Evolutionary conservation across 2,329 filamentous ascomycete species (phyloP), one percentile per base, ranked within the genome.

Genomic region (Pseudogymnoascus sp.): DNA sequence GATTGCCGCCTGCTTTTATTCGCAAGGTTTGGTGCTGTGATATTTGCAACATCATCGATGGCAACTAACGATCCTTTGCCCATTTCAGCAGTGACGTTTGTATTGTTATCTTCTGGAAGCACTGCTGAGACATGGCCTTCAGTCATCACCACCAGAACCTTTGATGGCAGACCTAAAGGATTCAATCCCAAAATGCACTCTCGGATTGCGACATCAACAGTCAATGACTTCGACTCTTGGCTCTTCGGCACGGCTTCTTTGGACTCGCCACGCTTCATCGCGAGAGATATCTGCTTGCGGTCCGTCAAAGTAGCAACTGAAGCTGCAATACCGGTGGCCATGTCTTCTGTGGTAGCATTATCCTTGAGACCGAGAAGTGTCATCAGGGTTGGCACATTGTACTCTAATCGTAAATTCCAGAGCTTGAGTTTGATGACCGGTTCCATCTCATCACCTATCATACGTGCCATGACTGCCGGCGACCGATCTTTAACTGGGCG

Each of bases 371-470:
- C 87, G 6, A 96, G 80, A 4, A 96, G 73, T 59, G 91, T 90
- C 78, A 96, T 87, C 0, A 97, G 73, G 0, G 89, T 90, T 0
- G 90, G 83, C 3, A 97, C 89, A 14, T 88, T 87, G 72, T 99
- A 99, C 71, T 99, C 95, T n/a, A 91, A 74, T 62, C 85, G 87
- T 4, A 96, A 67, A 64, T 96, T 91, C 73, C 89, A 89, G 41
- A 97, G 76, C 71, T 96, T 95, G 62, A 97, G 73, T 71, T 95
- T 96, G 66, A 97, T 78, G 6, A 90, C 86, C 0, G 95, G 93
- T 65, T 97, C 93, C 75, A 95, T 90, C 71, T 97, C 93, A 70
- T 97, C 92, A 0, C 91, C 91, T 65, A 99, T 89, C 76, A 96
- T 89, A 58, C 94, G 84, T 62, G 89, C 84, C 86, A 96, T 96